Evolutionary conservation across 352 stramenopile species (phyloP).

Genomic region (Phytophthora idaei): DNA sequence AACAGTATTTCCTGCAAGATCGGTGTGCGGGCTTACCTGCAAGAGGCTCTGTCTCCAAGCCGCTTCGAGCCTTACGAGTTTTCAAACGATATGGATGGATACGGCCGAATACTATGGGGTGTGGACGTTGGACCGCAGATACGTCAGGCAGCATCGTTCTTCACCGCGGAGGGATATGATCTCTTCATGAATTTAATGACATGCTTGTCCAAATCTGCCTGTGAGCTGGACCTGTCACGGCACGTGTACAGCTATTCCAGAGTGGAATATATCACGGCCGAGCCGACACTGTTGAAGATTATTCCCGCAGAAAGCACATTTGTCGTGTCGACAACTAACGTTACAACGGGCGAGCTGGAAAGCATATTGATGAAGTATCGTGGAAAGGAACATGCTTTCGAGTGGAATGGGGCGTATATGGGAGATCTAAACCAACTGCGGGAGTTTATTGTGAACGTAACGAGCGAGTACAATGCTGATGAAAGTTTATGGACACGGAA

Average conservation of each 20-base stretch:
- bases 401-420: not conserved
- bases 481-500: conserved; percentile 12
- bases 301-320: conserved; percentile 17
- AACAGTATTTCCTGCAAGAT: conserved; percentile 43
- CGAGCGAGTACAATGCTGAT: conserved; percentile 7
- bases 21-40: conserved; percentile 42
- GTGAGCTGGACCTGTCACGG: conserved; percentile 20
- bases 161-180: conserved; percentile 34
- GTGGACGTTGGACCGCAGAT: conserved; percentile 22
- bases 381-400: conserved; percentile 16
- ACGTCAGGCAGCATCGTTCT: conserved; percentile 31
- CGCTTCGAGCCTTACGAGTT: conserved; percentile 11
- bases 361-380: conserved; percentile 29
- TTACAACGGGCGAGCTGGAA: conserved; percentile 12
- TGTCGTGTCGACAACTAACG: conserved; percentile 6
- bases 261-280: not conserved
- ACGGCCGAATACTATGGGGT: conserved; percentile 2
- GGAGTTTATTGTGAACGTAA: conserved; percentile 4
- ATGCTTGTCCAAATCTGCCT: conserved; percentile 33
- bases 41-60: conserved; percentile 20
- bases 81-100: not conserved
- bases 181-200: conserved; percentile 36
- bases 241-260: conserved; percentile 8
- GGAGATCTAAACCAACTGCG: not conserved
- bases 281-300: conserved; percentile 22